phyloP scores from a whole-genome alignment of 1,284 basidiomycete genomes.

The Leccinum laetum region DNA sequence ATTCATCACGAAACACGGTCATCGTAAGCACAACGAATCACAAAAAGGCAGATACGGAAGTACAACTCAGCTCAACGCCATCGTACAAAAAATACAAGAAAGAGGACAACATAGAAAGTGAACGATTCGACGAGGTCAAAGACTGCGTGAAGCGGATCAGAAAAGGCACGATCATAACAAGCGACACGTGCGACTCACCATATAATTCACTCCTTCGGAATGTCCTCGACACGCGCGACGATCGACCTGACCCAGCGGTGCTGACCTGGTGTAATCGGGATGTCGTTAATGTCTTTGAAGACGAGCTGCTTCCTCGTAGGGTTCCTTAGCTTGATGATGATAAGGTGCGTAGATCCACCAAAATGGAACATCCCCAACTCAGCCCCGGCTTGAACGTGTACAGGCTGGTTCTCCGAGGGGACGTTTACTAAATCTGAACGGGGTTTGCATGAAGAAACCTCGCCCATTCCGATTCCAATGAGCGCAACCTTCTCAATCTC shows the following conservation, averaged over 20 bases:
- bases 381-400: slow-evolving; percentile 37
- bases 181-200: neutral
- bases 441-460: slow-evolving; percentile 47
- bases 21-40: too few species aligned
- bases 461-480: slow-evolving; percentile 54
- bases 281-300: neutral
- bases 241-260: slow-evolving; percentile 10
- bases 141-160: neutral
- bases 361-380: slow-evolving; percentile 52
- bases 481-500: slow-evolving; percentile 39
- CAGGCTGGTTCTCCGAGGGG: too few species aligned
- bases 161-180: neutral
- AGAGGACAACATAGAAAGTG: neutral
- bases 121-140: neutral
- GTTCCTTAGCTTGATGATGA: slow-evolving; percentile 35
- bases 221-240: neutral
- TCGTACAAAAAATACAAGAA: neutral
- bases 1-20: too few species aligned
- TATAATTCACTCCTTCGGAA: neutral
- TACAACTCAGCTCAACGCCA: neutral
- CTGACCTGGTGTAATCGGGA: neutral
- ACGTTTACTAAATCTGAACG: too few species aligned
- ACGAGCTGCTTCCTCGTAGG: neutral
- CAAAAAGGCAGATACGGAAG: neutral
- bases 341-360: slow-evolving; percentile 46